phyloP scores from a whole-genome alignment of 2,329 filamentous ascomycete species.

The Claviceps pusilla region DNA sequence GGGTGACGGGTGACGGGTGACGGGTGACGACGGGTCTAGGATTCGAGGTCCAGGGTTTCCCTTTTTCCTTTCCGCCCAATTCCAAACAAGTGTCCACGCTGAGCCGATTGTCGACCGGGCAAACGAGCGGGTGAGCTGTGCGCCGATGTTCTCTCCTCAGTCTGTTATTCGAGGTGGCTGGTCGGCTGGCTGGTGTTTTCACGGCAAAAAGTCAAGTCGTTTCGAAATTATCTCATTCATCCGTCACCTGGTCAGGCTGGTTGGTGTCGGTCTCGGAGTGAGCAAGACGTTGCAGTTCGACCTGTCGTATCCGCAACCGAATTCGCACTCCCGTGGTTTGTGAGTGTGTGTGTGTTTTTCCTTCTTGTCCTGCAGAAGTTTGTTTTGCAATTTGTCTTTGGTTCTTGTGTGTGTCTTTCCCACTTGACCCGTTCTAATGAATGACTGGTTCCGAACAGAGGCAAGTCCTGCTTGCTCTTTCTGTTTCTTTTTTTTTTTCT shows the following conservation, averaged over 20 bases:
- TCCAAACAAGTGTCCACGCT: background rate
- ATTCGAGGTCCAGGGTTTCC: conserved; percentile 8
- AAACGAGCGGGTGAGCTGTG: background rate
- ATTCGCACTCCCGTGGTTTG: background rate
- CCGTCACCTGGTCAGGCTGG: background rate
- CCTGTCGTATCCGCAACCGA: conserved; percentile 3
- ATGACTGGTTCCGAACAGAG: conserved; percentile 25
- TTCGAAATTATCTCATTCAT: conserved; percentile 2
- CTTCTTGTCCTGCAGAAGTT: background rate
- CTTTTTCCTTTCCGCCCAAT: background rate
- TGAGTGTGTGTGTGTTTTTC: background rate
- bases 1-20: too few relatives aligned
- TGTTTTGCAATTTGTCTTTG: background rate
- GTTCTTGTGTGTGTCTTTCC: background rate
- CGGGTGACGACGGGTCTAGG: too few relatives aligned
- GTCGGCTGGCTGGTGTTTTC: background rate
- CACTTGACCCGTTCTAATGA: conserved; percentile 6
- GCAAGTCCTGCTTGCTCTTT: conserved; percentile 45
- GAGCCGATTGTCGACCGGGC: background rate
- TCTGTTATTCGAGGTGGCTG: background rate
- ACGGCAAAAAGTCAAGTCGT: background rate
- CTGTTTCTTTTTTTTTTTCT: conserved; percentile 6
- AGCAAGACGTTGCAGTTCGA: conserved; percentile 2
- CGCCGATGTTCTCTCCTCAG: background rate
- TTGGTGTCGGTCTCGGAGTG: background rate